These are phyloP conservation scores for Dryas alaskensis DNA, from an alignment of 306 rosid genomes.

Conservation along the genomic window DNA sequence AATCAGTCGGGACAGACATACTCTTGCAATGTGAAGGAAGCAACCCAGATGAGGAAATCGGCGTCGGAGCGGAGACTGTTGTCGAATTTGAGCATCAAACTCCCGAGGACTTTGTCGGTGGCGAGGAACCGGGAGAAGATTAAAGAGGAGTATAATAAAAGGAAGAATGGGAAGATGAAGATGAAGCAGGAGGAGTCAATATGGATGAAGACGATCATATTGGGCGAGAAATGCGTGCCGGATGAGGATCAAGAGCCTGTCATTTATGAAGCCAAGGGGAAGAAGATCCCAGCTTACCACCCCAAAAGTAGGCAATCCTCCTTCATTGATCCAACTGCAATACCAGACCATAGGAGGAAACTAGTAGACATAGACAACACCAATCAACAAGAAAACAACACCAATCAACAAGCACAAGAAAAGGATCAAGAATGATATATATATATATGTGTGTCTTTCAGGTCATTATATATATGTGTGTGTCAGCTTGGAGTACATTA, in stretches of 20 bases:
- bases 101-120: constrained; percentile 55
- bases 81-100: constrained; percentile 42
- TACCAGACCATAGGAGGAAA: constrained; percentile 1
- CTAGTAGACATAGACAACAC: neutral
- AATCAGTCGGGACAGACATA: constrained; percentile 12
- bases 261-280: constrained; percentile 58
- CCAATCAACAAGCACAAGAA: neutral
- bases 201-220: constrained; percentile 83
- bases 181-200: constrained; percentile 54
- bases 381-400: neutral
- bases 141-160: constrained; percentile 27
- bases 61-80: constrained; percentile 44
- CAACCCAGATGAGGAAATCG: constrained; percentile 30
- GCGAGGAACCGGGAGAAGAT: constrained; percentile 23
- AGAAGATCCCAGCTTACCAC: constrained; percentile 59
- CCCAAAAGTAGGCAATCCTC: constrained; percentile 44
- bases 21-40: neutral
- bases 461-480: neutral
- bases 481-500: neutral
- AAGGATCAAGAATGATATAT: neutral
- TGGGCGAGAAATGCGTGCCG: constrained; percentile 74
- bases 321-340: constrained; percentile 12
- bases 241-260: constrained; percentile 46
- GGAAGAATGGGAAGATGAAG: constrained; percentile 31
- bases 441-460: neutral